phyloP scores from a whole-genome alignment of 495 filamentous ascomycete species.

The Podospora pseudoanserina region DNA sequence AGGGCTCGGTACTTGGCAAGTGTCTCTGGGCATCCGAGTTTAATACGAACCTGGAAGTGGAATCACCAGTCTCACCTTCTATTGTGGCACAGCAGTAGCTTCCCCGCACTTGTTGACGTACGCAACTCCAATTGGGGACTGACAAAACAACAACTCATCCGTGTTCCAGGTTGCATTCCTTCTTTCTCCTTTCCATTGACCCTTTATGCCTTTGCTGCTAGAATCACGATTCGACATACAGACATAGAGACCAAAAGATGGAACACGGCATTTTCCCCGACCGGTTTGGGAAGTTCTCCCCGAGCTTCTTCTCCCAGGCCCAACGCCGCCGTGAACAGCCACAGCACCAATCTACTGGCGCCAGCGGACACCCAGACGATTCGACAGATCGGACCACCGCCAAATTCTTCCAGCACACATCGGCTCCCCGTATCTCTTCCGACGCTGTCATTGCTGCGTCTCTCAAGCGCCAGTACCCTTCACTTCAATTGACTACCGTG shows the following conservation, averaged over 20 bases:
- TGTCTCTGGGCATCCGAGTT: not conserved
- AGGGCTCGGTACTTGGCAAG: not conserved
- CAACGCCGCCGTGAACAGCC: not conserved
- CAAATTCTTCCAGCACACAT: constrained; percentile 43
- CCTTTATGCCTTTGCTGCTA: not conserved
- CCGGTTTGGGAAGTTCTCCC: not conserved
- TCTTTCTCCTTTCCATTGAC: not conserved
- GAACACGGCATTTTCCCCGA: not conserved
- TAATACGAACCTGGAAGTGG: not conserved
- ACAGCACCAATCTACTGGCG: not conserved
- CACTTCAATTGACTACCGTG: constrained; percentile 46
- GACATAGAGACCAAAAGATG: not conserved
- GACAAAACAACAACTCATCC: not conserved
- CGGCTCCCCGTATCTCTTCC: constrained; percentile 47
- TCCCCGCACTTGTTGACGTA: not conserved
- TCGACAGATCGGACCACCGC: not conserved
- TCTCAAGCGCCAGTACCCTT: constrained; percentile 49
- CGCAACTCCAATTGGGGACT: not conserved
- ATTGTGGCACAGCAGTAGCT: not conserved
- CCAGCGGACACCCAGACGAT: not conserved
- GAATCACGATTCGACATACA: not conserved
- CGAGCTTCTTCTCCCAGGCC: not conserved
- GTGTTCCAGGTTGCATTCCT: not conserved
- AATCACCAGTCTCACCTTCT: not conserved
- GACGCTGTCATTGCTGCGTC: constrained; percentile 49